Evolutionary conservation across 805 yeast species (phyloP).

Genomic region (Candida tallmaniae): DNA sequence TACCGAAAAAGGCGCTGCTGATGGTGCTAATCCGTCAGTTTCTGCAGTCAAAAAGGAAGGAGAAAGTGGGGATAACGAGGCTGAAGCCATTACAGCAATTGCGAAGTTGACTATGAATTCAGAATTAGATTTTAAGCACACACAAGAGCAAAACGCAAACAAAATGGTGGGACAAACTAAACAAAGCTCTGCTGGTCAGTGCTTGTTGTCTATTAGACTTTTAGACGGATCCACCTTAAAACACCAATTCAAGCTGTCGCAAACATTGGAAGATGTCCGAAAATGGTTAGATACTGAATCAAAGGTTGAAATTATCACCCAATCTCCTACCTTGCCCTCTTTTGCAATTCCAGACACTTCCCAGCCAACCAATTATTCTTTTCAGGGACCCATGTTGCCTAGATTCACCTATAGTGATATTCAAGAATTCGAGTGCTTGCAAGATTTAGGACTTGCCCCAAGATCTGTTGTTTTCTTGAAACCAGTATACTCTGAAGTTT

Average conservation of each 20-base stretch:
- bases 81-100: no score
- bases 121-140: no score
- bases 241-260: conserved; percentile 42
- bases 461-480: conserved; percentile 72
- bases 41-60: not conserved
- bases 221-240: conserved; percentile 62
- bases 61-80: not conserved
- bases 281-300: conserved; percentile 45
- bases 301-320: conserved; percentile 27
- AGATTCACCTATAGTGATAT: conserved; percentile 46
- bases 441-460: conserved; percentile 57
- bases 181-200: conserved; percentile 5
- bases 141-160: not conserved
- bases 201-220: conserved; percentile 56
- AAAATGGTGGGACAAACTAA: not conserved
- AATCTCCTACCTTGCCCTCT: conserved; percentile 45
- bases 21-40: not conserved
- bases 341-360: conserved; percentile 53
- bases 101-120: no score
- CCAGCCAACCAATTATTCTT: conserved; percentile 44
- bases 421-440: conserved; percentile 49
- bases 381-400: conserved; percentile 40
- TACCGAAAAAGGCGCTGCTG: not conserved
- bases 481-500: conserved; percentile 41
- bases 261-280: conserved; percentile 55